These are phyloP conservation scores for Lanmaoa rubissima DNA, from an alignment of 768 basidiomycete species.

Conservation along the genomic window DNA sequence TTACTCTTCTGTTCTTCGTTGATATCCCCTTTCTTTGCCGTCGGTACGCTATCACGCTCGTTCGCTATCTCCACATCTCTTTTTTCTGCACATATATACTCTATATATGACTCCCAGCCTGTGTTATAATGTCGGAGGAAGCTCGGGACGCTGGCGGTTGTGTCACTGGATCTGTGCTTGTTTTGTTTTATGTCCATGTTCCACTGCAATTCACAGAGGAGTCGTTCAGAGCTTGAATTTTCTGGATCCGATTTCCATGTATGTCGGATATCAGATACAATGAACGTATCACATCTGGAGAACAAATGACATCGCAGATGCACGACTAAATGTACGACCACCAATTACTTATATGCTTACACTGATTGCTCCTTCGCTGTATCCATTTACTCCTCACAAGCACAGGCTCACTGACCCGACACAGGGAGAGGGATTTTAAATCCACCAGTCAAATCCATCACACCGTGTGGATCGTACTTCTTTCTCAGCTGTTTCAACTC, in stretches of 20 bases:
- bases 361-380: not conserved
- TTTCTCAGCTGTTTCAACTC: not conserved
- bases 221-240: not conserved
- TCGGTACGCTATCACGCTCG: not conserved
- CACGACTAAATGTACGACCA: not conserved
- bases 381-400: not conserved
- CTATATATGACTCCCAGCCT: not conserved
- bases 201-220: too few relatives aligned
- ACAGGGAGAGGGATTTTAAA: slow-evolving; percentile 15
- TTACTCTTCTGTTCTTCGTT: not conserved
- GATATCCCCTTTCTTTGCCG: slow-evolving; percentile 3
- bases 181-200: not conserved
- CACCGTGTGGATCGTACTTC: slow-evolving; percentile 8
- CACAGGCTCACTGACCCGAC: not conserved
- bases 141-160: not conserved
- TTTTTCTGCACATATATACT: not conserved
- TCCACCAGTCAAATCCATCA: slow-evolving; percentile 16
- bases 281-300: not conserved
- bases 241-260: too few relatives aligned
- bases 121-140: slow-evolving; percentile 7
- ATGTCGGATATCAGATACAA: not conserved
- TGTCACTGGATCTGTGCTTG: not conserved
- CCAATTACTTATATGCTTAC: not conserved
- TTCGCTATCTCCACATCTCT: not conserved
- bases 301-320: not conserved